A percentile compares a stretch with the other conserved stretches of the same genome.
phyloP scores from a whole-genome alignment of 2,329 filamentous ascomycete genomes.

The Paradendryphiella salina region DNA sequence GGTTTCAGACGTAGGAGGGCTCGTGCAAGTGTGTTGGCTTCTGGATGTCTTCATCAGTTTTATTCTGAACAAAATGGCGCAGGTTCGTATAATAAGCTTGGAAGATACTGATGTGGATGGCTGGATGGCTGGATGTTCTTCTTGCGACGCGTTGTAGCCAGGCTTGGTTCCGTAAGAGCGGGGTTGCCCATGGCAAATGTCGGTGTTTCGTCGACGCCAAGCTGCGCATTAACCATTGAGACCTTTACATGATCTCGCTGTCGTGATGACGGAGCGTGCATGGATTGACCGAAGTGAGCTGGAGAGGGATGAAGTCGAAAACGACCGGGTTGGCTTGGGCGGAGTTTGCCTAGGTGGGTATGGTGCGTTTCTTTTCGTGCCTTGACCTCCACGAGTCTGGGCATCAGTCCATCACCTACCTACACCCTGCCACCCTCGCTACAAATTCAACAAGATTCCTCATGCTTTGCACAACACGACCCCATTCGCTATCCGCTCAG shows the following conservation, averaged over 20 bases:
- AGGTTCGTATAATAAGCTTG: neutral
- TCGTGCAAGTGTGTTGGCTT: neutral
- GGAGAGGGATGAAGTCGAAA: conserved; percentile 16
- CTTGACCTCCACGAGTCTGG: conserved; percentile 30
- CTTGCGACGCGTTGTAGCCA: conserved; percentile 8
- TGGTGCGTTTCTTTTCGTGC: conserved; percentile 29
- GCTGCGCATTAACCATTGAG: conserved; percentile 5
- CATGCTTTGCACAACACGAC: conserved; percentile 26
- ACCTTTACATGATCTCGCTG: conserved; percentile 3
- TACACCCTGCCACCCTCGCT: conserved; percentile 32
- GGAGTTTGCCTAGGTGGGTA: conserved; percentile 25
- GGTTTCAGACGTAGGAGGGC: neutral
- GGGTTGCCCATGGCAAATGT: conserved; percentile 10
- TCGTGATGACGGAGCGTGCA: conserved; percentile 1
- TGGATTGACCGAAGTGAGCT: neutral
- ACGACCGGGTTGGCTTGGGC: conserved; percentile 21
- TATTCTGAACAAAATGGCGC: neutral
- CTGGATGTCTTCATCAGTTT: conserved; percentile 8
- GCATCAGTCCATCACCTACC: conserved; percentile 24
- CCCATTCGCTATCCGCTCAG: conserved; percentile 18
- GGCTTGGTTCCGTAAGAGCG: conserved; percentile 15
- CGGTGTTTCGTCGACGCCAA: conserved; percentile 10
- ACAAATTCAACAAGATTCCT: conserved; percentile 35
- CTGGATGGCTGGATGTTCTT: conserved; percentile 1
- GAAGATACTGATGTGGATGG: neutral